Evolutionary conservation across 176 grass and related monocot genomes (phyloP), one percentile per base, ranked within the genome.

Genomic region (Oryza officinalis): DNA sequence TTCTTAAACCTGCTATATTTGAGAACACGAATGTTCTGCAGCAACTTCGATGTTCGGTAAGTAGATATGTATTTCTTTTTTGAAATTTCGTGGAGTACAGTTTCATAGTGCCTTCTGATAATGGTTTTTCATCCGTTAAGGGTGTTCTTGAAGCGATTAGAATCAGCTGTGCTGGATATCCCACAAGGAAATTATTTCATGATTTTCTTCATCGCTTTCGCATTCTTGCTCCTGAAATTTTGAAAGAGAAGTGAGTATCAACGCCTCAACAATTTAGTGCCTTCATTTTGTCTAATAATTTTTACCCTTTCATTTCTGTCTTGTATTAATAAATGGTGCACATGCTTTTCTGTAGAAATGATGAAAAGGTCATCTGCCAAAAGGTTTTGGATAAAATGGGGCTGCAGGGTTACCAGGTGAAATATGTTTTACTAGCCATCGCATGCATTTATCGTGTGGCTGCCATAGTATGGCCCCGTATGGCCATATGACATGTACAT

Each of bases 121-220:
- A 77, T 71, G 27, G 41, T 54, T 85, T 59, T 52, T 20, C 49
- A 71, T 82, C 66, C 69, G 27, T 64, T 43, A 76, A 99, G 96
- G 96, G 96, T 87, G 96, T 99, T 89, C 91, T 99, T 85, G 96
- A 99, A 94, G 93, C 96, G 65, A 99, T 99, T 64, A 90, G 93
- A 84, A 99, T 99, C 87, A 99, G 93, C 77, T 99, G 96, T 68
- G 93, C 91, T 83, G 96, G 96, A 90, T 99, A 95, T 84, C 96
- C 96, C 13, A 99, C 96, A 76, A 90, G 96, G 90, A 99, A 94
- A 85, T 72, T 77, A 67, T 98, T 98, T 88, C 90, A 88, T 22
- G 96, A 98, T 81, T 98, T 98, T 83, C 80, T 98, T 40, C 93
- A 94, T 85, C 96, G 96, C 35, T 98, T 98, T 86, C 88, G 87